These are phyloP conservation scores for Paramecium sexaurelia DNA, from an alignment of 73 alveolate genomes.

Conservation along the genomic window DNA sequence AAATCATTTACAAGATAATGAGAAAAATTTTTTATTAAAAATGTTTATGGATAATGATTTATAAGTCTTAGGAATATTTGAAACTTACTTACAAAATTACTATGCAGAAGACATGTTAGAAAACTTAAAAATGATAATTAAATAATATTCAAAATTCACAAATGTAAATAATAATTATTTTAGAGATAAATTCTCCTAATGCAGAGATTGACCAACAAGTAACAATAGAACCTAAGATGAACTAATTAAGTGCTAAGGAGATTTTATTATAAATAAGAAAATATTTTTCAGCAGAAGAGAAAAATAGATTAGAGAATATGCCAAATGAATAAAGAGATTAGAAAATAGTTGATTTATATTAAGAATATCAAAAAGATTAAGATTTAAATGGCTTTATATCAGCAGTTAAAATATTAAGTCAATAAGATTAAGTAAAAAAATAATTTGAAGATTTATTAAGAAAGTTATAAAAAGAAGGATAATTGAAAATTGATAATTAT, in stretches of 20 bases:
- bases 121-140: neutral
- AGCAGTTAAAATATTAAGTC: neutral
- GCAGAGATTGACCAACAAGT: neutral
- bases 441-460: neutral
- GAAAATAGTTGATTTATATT: neutral
- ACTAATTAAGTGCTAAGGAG: neutral
- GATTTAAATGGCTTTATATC: slow-evolving; percentile 27
- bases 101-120: slow-evolving; percentile 25
- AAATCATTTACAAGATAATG: neutral
- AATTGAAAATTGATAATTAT: neutral
- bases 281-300: slow-evolving; percentile 33
- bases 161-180: neutral
- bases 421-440: neutral
- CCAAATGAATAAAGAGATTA: neutral
- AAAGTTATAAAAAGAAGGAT: slow-evolving; percentile 2
- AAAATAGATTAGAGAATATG: neutral
- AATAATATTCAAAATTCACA: neutral
- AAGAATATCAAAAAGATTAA: neutral
- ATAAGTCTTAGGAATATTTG: slow-evolving; percentile 8
- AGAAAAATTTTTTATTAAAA: neutral
- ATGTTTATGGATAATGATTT: slow-evolving; percentile 35
- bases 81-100: neutral
- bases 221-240: neutral
- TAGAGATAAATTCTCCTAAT: neutral
- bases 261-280: neutral